A percentile compares a stretch with the other conserved stretches of the same genome.
Evolutionary conservation across 106 monocot genomes (phyloP).

Genomic region (Dioscorea zingiberensis): DNA sequence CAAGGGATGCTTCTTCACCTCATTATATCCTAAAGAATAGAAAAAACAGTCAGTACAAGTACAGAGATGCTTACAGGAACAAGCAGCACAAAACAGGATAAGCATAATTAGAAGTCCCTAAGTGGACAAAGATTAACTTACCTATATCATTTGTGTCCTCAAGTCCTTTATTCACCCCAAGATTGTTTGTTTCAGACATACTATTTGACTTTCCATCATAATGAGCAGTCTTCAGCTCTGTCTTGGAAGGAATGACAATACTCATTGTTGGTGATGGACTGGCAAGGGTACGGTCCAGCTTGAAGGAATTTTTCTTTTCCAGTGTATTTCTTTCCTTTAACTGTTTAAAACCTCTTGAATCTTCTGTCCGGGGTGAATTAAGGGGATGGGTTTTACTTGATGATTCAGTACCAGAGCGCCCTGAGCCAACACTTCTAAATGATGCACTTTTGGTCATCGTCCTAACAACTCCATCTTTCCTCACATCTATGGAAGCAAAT

Average conservation of each 20-base stretch:
- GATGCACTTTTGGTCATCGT: constrained; percentile 38
- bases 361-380: constrained; percentile 19
- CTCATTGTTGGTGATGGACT: constrained; percentile 11
- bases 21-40: constrained; percentile 24
- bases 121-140: constrained; percentile 1
- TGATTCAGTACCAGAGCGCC: constrained; percentile 16
- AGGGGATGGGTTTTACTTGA: constrained; percentile 23
- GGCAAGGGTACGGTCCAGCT: constrained; percentile 6
- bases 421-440: constrained; percentile 26
- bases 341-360: constrained; percentile 22
- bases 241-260: constrained; percentile 11
- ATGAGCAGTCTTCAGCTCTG: constrained; percentile 16
- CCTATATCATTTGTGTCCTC: constrained; percentile 17
- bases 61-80: not conserved
- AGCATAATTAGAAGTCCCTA: not conserved
- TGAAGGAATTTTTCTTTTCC: constrained; percentile 43
- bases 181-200: constrained; percentile 11
- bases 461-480: constrained; percentile 22
- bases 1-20: constrained; percentile 27
- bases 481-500: constrained; percentile 10
- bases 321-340: constrained; percentile 26
- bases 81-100: not conserved
- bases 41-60: constrained; percentile 5
- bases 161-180: constrained; percentile 21
- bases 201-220: constrained; percentile 20